Evolutionary conservation across 1,284 basidiomycete species (phyloP).

Genomic region (Phlebopus sp.): DNA sequence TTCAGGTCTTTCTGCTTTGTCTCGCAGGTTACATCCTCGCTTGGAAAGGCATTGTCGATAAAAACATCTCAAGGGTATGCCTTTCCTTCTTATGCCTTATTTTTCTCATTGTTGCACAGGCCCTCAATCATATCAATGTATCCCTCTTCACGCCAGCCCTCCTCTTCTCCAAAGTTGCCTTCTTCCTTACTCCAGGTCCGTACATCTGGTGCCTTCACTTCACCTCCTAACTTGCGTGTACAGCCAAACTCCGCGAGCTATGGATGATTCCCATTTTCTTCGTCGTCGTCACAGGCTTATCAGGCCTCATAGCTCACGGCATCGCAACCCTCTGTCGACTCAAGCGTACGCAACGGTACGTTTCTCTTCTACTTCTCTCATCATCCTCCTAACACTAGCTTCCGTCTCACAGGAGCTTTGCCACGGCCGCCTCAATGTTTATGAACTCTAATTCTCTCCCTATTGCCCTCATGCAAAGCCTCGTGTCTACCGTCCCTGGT

Average conservation of each 20-base stretch:
- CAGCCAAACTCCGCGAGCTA: constrained; percentile 81
- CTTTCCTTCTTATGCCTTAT: constrained; percentile 1
- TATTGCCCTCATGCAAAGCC: constrained; percentile 88
- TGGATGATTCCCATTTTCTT: constrained; percentile 91
- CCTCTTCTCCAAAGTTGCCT: constrained; percentile 91
- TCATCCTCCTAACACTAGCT: background rate
- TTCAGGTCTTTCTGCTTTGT: constrained; percentile 87
- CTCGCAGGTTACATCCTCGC: constrained; percentile 85
- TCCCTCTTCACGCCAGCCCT: constrained; percentile 91
- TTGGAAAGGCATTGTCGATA: constrained; percentile 78
- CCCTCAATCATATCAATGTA: constrained; percentile 78
- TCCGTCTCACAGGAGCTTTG: constrained; percentile 60
- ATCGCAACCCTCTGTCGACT: constrained; percentile 53
- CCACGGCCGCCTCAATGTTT: constrained; percentile 83
- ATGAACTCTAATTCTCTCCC: constrained; percentile 94
- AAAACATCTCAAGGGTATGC: constrained; percentile 80
- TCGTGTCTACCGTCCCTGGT: constrained; percentile 81
- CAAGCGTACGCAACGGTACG: constrained; percentile 61
- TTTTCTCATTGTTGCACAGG: constrained; percentile 38
- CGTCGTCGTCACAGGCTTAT: constrained; percentile 64
- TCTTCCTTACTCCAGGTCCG: constrained; percentile 69
- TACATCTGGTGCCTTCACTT: constrained; percentile 6
- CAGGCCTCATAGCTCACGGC: constrained; percentile 52
- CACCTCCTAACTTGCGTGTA: constrained; percentile 3
- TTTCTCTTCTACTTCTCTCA: background rate